These are phyloP conservation scores for Leptographium procerum DNA, from an alignment of 2,329 filamentous ascomycete species.

Conservation along the genomic window DNA sequence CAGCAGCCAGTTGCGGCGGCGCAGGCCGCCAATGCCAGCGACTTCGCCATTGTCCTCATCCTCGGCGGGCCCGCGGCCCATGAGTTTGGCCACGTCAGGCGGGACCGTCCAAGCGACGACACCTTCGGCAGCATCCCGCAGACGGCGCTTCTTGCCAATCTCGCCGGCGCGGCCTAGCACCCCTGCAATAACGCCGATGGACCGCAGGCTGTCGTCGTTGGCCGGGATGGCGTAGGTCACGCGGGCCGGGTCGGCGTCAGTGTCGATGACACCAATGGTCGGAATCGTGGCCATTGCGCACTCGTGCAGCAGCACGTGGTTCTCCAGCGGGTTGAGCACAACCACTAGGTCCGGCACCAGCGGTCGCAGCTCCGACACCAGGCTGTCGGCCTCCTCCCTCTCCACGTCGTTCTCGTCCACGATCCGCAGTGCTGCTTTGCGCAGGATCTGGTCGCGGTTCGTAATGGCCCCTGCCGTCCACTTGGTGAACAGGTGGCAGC, in stretches of 20 bases:
- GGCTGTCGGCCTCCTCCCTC: slow-evolving; percentile 29
- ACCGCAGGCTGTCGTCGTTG: slow-evolving; percentile 89
- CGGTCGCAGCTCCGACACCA: slow-evolving; percentile 29
- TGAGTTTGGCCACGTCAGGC: slow-evolving; percentile 20
- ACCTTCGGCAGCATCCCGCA: slow-evolving; percentile 50
- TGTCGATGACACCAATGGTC: slow-evolving; percentile 91
- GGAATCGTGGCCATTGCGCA: slow-evolving; percentile 81
- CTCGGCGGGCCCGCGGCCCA: not conserved
- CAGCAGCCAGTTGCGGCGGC: not conserved
- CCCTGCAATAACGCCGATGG: slow-evolving; percentile 70
- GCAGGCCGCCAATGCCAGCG: not conserved
- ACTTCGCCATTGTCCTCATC: not conserved
- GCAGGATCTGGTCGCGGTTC: slow-evolving; percentile 84
- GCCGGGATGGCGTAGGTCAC: slow-evolving; percentile 95
- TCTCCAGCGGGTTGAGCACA: slow-evolving; percentile 86
- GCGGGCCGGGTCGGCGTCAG: slow-evolving; percentile 81
- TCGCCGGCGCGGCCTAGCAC: slow-evolving; percentile 77
- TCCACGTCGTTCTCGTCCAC: slow-evolving; percentile 62
- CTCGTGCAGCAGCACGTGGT: slow-evolving; percentile 81
- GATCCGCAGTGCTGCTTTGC: slow-evolving; percentile 55
- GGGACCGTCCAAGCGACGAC: slow-evolving; percentile 50
- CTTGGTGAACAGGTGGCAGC: slow-evolving; percentile 81
- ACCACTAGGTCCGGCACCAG: slow-evolving; percentile 84
- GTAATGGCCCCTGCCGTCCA: slow-evolving; percentile 91
- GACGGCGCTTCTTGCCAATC: slow-evolving; percentile 57